A percentile compares a stretch with the other conserved stretches of the same genome.
These are phyloP conservation scores for Talaromyces thailandensis DNA, from an alignment of 495 filamentous ascomycete species.

Conservation along the genomic window DNA sequence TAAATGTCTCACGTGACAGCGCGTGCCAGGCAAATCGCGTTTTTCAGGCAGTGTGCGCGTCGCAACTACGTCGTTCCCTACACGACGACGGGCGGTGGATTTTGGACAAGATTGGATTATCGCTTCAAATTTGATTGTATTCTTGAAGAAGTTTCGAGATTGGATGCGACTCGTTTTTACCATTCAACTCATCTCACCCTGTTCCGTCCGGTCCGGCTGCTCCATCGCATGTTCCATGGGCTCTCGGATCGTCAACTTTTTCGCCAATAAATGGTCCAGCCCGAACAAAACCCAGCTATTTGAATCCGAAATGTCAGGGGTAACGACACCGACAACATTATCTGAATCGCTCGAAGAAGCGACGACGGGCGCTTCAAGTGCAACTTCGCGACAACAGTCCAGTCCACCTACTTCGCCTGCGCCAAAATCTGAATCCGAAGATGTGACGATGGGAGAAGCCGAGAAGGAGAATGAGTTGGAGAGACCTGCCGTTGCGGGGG, in stretches of 20 bases:
- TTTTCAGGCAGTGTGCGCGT: neutral
- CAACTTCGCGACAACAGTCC: conserved; percentile 20
- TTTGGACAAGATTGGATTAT: neutral
- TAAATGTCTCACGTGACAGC: neutral
- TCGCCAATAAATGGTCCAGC: neutral
- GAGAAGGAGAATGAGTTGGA: neutral
- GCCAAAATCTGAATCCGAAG: conserved; percentile 13
- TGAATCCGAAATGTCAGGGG: conserved; percentile 19
- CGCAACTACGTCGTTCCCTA: neutral
- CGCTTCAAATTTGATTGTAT: neutral
- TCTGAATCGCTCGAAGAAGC: conserved; percentile 16
- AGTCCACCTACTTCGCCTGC: conserved; percentile 37
- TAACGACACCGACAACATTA: conserved; percentile 25
- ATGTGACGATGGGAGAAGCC: conserved; percentile 12
- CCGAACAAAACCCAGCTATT: neutral
- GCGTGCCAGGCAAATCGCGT: conserved; percentile 1
- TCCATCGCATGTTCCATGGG: neutral
- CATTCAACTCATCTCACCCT: neutral
- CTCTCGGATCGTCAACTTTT: neutral
- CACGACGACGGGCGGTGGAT: neutral
- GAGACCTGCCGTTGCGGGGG: neutral
- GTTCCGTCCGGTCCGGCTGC: neutral
- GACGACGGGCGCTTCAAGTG: neutral
- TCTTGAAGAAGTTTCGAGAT: neutral
- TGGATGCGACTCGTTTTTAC: neutral